These are phyloP conservation scores for Fusarium guadeloupense DNA, from an alignment of 2,329 filamentous ascomycete genomes.

Conservation along the genomic window DNA sequence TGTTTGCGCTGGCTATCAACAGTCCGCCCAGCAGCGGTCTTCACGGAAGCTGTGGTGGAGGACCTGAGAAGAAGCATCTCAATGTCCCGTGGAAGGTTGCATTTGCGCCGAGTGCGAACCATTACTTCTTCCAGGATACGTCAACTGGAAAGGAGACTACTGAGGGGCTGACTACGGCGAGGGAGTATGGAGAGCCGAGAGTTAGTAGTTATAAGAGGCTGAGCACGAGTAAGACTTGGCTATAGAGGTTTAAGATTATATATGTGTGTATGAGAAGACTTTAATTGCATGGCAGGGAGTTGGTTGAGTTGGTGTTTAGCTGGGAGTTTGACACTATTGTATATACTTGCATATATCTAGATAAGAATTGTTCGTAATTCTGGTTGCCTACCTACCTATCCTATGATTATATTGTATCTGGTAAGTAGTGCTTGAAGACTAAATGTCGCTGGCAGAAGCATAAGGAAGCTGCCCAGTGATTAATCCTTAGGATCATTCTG, in stretches of 20 bases:
- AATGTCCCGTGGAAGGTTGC: conserved; percentile 55
- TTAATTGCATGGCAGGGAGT: conserved; percentile 6
- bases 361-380: too few relatives aligned
- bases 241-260: conserved; percentile 20
- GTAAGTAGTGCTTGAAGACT: not conserved
- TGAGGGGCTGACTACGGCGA: conserved; percentile 49
- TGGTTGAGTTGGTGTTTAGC: not conserved
- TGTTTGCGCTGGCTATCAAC: conserved; percentile 78
- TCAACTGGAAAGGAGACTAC: conserved; percentile 41
- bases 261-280: not conserved
- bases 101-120: conserved; percentile 50
- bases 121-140: conserved; percentile 56
- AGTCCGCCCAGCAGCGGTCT: conserved; percentile 51
- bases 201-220: conserved; percentile 44
- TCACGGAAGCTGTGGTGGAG: conserved; percentile 52
- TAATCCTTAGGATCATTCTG: not conserved
- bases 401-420: not conserved
- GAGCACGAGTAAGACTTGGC: conserved; percentile 41
- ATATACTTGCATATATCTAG: not conserved
- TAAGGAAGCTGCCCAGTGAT: not conserved
- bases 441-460: not conserved
- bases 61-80: conserved; percentile 49
- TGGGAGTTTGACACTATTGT: not conserved
- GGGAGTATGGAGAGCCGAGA: conserved; percentile 22
- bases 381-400: too few relatives aligned